Conservation (phyloP, 73 alveolate genomes). For the Paraurostyla sp. region DNA sequence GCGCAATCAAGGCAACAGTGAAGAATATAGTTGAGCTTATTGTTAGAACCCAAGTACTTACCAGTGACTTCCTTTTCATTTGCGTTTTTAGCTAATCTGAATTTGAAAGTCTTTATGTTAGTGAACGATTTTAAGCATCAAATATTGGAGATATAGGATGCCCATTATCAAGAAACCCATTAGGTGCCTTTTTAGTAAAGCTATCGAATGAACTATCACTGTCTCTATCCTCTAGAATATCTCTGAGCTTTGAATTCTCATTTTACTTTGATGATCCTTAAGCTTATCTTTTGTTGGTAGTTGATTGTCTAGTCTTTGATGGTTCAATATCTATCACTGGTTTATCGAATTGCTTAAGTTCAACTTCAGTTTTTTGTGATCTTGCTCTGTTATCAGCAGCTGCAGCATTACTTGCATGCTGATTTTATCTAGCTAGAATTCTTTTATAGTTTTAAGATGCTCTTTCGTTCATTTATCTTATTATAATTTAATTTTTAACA, state of each 20-base stretch:
- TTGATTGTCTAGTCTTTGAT: neutral
- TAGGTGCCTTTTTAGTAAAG: neutral
- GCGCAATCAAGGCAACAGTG: neutral
- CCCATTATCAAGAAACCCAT: neutral
- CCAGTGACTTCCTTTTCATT: neutral
- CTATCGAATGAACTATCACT: too few relatives aligned
- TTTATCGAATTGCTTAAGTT: conserved; percentile 20
- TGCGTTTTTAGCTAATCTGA: neutral
- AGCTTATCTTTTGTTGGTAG: neutral
- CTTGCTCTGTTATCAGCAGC: neutral
- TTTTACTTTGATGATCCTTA: neutral
- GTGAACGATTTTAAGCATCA: neutral
- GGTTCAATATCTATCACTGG: conserved; percentile 41
- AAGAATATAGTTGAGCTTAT: too few relatives aligned
- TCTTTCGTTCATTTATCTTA: conserved; percentile 19
- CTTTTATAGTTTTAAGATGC: neutral
- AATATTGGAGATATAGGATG: neutral
- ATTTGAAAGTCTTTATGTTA: neutral
- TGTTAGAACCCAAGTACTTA: neutral
- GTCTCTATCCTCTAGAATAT: too few relatives aligned
- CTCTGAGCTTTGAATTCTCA: too few relatives aligned
- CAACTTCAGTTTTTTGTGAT: neutral
- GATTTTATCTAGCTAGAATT: too few relatives aligned
- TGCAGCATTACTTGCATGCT: neutral
- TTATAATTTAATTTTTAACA: too few relatives aligned